Evolutionary conservation across 129 eudicot genomes (phyloP), one percentile per base, ranked within the genome.

Genomic region (Pittosporum tobira): DNA sequence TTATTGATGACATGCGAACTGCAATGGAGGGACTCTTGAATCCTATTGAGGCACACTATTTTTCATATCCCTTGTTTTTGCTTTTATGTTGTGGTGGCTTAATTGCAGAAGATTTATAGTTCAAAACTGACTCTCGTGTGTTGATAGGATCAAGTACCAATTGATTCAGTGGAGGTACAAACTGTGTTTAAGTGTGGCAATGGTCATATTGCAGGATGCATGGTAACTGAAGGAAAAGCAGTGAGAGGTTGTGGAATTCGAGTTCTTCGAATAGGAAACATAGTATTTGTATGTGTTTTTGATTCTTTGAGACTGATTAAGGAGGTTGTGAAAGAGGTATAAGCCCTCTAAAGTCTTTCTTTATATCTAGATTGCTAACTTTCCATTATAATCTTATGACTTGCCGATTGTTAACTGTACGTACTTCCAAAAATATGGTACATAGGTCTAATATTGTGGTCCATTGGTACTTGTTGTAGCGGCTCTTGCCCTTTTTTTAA

Each of bases 11-110:
- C 27, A 77, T 91, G 60, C 61, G 99, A 24, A 79, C 84, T 29
- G 94, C 96, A 44, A 91, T 91, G 99, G 99, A 91, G 76, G 99
- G 99, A 38, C 73, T 91, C 42, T 79, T 91, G 70, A 90, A 91
- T 30, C 63, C 88, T 70, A 94, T 87, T 74, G 98, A 90, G 98
- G 98, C n/a, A n/a, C n/a, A n/a, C n/a, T n/a, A n/a, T n/a, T 5
- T 8, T 14, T 12, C 31, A 23, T 37, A 51, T 51, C 21, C 37
- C 16, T 51, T 26, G 12, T 13, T 51, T n/a, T 27, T 51, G 57
- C 31, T 51, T 16, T 3, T 51, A 51, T 51, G 36, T 26, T 51
- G 1, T 24, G 20, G 34, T 34, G 10, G 16, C 57, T 27, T n/a
- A 52, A 52, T 52, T 14, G 13, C 19, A 59, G 19, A 15, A 21